These are phyloP conservation scores for Borovskyia barvae DNA, from an alignment of 208 protist species.

Conservation along the genomic window DNA sequence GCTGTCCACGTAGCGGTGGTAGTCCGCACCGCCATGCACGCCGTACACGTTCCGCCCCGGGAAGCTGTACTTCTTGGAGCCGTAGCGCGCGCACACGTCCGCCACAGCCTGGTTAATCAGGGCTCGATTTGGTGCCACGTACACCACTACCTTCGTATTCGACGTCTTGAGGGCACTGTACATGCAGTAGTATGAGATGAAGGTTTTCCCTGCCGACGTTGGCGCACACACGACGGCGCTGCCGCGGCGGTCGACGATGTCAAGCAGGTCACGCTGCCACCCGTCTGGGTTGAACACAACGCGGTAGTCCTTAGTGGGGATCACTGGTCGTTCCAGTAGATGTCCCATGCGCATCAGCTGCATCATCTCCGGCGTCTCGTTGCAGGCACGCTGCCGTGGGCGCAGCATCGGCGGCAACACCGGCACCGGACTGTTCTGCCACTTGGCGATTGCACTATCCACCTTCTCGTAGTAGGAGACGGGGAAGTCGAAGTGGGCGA, in stretches of 20 bases:
- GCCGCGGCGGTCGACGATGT: conserved; percentile 91
- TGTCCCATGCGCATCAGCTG: conserved; percentile 92
- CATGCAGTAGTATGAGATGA: conserved; percentile 97
- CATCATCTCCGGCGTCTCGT: conserved; percentile 69
- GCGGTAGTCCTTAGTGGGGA: conserved; percentile 70
- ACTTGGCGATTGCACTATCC: conserved; percentile 55
- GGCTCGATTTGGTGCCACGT: conserved; percentile 91
- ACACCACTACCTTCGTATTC: conserved; percentile 91
- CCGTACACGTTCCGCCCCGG: conserved; percentile 78
- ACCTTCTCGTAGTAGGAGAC: conserved; percentile 75
- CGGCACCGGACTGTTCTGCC: conserved; percentile 49
- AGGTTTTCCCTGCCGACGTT: conserved; percentile 96
- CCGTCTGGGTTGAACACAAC: conserved; percentile 94
- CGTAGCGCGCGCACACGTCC: conserved; percentile 92
- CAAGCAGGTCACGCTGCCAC: conserved; percentile 94
- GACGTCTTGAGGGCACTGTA: conserved; percentile 86
- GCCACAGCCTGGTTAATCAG: conserved; percentile 95
- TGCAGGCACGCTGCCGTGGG: conserved; percentile 42
- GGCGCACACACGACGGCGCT: conserved; percentile 94
- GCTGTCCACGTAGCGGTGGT: conserved; percentile 78
- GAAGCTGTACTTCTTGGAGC: conserved; percentile 82
- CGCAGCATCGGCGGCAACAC: conserved; percentile 39
- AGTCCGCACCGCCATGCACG: conserved; percentile 84
- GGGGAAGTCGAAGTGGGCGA: conserved; percentile 78
- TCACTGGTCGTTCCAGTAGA: conserved; percentile 80